phyloP scores from a whole-genome alignment of 1,284 basidiomycete species.

The Gymnopus androsaceus region DNA sequence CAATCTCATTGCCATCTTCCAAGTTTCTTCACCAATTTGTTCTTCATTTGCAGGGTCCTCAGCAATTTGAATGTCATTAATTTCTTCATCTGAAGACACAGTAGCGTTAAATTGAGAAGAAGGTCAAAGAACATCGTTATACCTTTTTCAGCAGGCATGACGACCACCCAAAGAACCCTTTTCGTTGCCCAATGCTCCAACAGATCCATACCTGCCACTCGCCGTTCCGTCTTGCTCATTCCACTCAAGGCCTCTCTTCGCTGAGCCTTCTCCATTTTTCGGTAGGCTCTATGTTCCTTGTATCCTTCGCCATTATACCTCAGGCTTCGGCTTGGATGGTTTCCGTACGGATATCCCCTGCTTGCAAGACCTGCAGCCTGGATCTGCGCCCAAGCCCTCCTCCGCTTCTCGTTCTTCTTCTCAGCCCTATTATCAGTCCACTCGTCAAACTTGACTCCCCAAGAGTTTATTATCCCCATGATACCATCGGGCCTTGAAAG shows the following conservation, averaged over 20 bases:
- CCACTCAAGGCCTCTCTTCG: not conserved
- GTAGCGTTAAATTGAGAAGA: not conserved
- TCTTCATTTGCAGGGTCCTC: slow-evolving; percentile 15
- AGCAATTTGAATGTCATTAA: slow-evolving; percentile 21
- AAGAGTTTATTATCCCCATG: slow-evolving; percentile 24
- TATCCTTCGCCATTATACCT: slow-evolving; percentile 1
- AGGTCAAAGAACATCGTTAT: no score
- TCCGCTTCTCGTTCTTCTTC: slow-evolving; percentile 12
- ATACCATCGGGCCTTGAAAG: slow-evolving; percentile 23
- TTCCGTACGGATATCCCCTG: not conserved
- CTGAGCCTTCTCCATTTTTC: slow-evolving; percentile 7
- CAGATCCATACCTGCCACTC: slow-evolving; percentile 23
- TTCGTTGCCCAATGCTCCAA: slow-evolving; percentile 23
- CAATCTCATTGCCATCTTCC: slow-evolving; percentile 7
- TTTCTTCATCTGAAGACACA: slow-evolving; percentile 14
- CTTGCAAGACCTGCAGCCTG: slow-evolving; percentile 2
- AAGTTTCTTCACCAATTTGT: slow-evolving; percentile 3
- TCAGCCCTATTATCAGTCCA: slow-evolving; percentile 14
- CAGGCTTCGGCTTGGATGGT: no score
- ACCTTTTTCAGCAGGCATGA: slow-evolving; percentile 25
- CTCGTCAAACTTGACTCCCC: slow-evolving; percentile 25
- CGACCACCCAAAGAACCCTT: slow-evolving; percentile 25
- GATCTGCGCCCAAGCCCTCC: slow-evolving; percentile 21
- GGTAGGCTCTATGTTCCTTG: slow-evolving; percentile 1
- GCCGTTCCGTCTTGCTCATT: slow-evolving; percentile 11